phyloP scores from a whole-genome alignment of 164 flowering plant genomes.

The Umbilicus rupestris region DNA sequence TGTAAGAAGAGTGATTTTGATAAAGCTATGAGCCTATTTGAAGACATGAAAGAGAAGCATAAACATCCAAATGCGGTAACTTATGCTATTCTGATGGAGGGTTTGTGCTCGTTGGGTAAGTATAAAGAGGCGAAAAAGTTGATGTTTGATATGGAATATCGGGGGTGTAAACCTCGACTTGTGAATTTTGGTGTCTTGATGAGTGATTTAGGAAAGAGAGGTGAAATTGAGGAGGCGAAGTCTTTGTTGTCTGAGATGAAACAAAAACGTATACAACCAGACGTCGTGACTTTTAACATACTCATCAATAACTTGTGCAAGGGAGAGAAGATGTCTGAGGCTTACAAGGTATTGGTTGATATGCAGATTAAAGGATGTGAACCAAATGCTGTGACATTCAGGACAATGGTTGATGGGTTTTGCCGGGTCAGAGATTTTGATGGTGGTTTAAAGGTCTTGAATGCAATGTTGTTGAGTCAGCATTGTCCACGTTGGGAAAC shows the following conservation, averaged over 20 bases:
- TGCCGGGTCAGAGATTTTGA: slow-evolving; percentile 51
- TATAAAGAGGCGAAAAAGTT: slow-evolving; percentile 58
- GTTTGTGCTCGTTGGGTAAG: slow-evolving; percentile 49
- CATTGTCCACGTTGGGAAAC: slow-evolving; percentile 58
- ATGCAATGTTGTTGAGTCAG: slow-evolving; percentile 47
- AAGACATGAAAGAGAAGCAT: slow-evolving; percentile 56
- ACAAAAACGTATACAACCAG: slow-evolving; percentile 56
- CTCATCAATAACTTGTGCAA: slow-evolving; percentile 54
- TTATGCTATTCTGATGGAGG: slow-evolving; percentile 73
- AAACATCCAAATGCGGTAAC: slow-evolving; percentile 52
- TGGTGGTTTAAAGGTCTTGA: slow-evolving; percentile 50
- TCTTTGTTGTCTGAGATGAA: slow-evolving; percentile 63
- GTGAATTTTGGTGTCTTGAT: slow-evolving; percentile 76
- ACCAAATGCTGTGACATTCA: slow-evolving; percentile 66
- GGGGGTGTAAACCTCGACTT: slow-evolving; percentile 50
- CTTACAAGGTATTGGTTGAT: slow-evolving; percentile 56
- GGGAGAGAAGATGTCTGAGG: slow-evolving; percentile 46
- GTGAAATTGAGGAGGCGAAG: slow-evolving; percentile 64
- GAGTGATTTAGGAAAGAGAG: slow-evolving; percentile 61
- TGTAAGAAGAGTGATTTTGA: slow-evolving; percentile 44
- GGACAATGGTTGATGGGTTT: slow-evolving; percentile 85
- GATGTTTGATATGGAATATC: slow-evolving; percentile 96
- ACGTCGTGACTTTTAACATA: slow-evolving; percentile 64
- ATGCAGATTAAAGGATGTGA: slow-evolving; percentile 72
- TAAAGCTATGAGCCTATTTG: slow-evolving; percentile 37